phyloP scores from a whole-genome alignment of 345 rosid species.

The Murraya paniculata region DNA sequence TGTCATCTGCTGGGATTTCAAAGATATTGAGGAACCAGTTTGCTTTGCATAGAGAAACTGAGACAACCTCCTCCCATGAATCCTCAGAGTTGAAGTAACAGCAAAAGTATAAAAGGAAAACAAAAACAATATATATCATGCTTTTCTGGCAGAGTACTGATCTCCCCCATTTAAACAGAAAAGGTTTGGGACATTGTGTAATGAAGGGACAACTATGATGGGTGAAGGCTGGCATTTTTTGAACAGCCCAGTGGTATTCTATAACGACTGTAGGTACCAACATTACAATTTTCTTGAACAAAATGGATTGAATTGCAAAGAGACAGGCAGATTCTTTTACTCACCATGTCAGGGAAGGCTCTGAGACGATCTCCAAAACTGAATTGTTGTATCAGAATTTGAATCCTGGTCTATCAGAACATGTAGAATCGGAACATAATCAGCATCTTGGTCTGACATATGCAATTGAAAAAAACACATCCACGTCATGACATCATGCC shows the following conservation, averaged over 20 bases:
- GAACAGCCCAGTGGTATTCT: not conserved
- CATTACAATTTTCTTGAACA: not conserved
- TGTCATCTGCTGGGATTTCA: not conserved
- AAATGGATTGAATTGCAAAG: not conserved
- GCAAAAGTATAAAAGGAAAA: not conserved
- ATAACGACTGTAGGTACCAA: not conserved
- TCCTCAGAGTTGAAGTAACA: not conserved
- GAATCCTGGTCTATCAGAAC: conserved; percentile 90
- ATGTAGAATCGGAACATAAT: conserved; percentile 56
- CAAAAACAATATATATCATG: not conserved
- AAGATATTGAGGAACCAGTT: not conserved
- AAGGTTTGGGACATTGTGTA: not conserved
- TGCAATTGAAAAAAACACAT: conserved; percentile 32
- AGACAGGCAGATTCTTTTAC: no score
- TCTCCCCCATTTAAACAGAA: not conserved
- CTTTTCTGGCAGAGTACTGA: not conserved
- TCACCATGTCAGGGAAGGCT: conserved; percentile 87
- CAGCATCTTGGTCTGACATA: conserved; percentile 54
- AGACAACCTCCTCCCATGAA: not conserved
- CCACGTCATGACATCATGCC: not conserved
- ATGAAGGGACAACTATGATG: not conserved
- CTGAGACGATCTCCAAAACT: conserved; percentile 98
- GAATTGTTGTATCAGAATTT: conserved; percentile 72
- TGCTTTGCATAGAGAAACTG: not conserved
- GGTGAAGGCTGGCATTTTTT: not conserved